Percentiles rank a stretch among this genome's conserved stretches.
phyloP scores from a whole-genome alignment of 2,329 filamentous ascomycete genomes.

The Penicillium griseofulvum region DNA sequence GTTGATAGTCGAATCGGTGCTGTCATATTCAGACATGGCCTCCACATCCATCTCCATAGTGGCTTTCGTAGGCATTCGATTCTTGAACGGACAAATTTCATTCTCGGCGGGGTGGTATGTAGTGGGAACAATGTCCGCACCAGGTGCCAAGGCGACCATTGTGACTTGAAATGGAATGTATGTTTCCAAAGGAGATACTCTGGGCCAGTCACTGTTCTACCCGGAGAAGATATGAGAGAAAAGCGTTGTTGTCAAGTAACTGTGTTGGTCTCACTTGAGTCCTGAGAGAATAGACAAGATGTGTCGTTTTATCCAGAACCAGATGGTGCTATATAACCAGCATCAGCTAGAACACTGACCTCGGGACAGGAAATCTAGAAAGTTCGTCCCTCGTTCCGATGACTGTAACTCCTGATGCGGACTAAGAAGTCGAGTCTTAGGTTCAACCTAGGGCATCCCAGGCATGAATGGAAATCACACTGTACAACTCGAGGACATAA shows the following conservation, averaged over 20 bases:
- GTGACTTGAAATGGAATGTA: slow-evolving; percentile 7
- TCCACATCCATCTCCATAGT: not conserved
- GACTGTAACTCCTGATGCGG: slow-evolving; percentile 19
- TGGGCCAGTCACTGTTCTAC: not conserved
- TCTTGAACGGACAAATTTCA: not conserved
- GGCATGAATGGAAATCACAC: slow-evolving; percentile 3
- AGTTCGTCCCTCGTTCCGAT: slow-evolving; percentile 10
- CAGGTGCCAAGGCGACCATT: slow-evolving; percentile 18
- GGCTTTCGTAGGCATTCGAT: not conserved
- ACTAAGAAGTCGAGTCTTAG: slow-evolving; percentile 17
- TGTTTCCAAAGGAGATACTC: slow-evolving; percentile 1
- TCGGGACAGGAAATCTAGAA: not conserved
- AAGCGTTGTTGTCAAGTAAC: not conserved
- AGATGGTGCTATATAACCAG: slow-evolving; percentile 20
- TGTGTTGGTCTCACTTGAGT: not conserved
- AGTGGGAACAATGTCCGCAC: slow-evolving; percentile 10
- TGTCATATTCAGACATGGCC: slow-evolving; percentile 5
- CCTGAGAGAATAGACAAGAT: not conserved
- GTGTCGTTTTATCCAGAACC: not conserved
- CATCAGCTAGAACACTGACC: not conserved
- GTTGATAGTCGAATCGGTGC: slow-evolving; percentile 6
- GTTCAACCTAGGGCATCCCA: slow-evolving; percentile 11
- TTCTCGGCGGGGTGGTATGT: slow-evolving; percentile 10
- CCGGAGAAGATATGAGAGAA: not conserved
- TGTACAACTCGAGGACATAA: slow-evolving; percentile 16